A percentile compares a stretch with the other conserved stretches of the same genome.
Evolutionary conservation across 306 rosid genomes (phyloP).

Genomic region (Fragaria iinumae): DNA sequence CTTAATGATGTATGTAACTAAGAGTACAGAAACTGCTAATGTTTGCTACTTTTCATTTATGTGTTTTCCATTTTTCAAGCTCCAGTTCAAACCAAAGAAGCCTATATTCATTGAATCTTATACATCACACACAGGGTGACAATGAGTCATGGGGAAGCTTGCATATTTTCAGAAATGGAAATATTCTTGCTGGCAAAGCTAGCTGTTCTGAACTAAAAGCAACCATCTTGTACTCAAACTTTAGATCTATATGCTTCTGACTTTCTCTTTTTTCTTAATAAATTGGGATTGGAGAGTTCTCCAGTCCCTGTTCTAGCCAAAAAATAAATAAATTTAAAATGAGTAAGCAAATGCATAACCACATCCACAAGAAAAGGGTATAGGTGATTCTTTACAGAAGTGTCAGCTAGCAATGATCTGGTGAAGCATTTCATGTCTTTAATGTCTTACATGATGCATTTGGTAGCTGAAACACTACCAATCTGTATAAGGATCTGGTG

Average conservation of each 20-base stretch:
- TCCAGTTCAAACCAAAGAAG: background rate
- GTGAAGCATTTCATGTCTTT: background rate
- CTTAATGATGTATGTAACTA: constrained; percentile 25
- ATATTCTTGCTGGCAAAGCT: background rate
- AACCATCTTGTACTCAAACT: background rate
- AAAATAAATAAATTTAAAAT: background rate
- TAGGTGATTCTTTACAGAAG: background rate
- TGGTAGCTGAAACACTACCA: background rate
- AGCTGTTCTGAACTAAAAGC: constrained; percentile 6
- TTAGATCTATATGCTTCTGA: background rate
- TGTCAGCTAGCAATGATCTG: background rate
- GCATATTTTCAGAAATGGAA: background rate
- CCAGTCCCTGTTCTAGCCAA: too few relatives aligned
- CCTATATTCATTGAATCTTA: background rate
- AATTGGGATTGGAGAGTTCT: too few relatives aligned
- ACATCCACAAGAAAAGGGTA: background rate
- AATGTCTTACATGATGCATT: background rate
- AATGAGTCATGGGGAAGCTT: background rate
- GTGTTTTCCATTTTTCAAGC: background rate
- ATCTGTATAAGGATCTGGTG: background rate
- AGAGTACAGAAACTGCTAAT: constrained; percentile 16
- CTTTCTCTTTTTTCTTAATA: background rate
- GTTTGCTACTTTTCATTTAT: constrained; percentile 4
- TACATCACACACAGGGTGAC: background rate
- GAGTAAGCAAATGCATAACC: background rate